Evolutionary conservation across 768 basidiomycete genomes (phyloP).

Genomic region (Rubroboletus satanas): DNA sequence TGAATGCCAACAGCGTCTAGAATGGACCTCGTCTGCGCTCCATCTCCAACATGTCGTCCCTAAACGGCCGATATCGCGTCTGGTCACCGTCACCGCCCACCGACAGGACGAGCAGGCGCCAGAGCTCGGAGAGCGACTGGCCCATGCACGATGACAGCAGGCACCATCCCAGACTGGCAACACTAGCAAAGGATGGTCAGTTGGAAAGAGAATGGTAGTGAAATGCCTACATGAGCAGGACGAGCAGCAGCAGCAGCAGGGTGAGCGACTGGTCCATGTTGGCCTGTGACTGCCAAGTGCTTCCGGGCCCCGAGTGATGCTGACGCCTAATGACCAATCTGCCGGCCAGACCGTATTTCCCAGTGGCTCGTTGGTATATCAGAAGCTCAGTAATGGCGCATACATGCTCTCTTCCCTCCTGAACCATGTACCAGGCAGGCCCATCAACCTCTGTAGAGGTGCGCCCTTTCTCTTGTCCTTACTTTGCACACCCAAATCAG

Average conservation of each 20-base stretch:
- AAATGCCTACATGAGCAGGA: slow-evolving; percentile 42
- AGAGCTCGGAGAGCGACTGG: slow-evolving; percentile 42
- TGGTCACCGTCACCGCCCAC: background rate
- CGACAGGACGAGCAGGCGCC: slow-evolving; percentile 31
- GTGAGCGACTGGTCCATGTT: slow-evolving; percentile 24
- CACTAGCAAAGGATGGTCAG: slow-evolving; percentile 29
- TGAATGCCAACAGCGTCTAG: slow-evolving; percentile 13
- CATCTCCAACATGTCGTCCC: slow-evolving; percentile 62
- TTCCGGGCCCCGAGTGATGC: too few relatives aligned
- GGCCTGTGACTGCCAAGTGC: too few relatives aligned
- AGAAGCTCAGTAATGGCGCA: too few relatives aligned
- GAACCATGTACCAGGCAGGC: slow-evolving; percentile 1
- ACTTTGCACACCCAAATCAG: background rate
- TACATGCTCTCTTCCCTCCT: background rate
- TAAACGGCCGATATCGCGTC: slow-evolving; percentile 38
- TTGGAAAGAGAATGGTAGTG: background rate
- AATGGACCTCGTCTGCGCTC: slow-evolving; percentile 35
- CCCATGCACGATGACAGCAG: slow-evolving; percentile 67
- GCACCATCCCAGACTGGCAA: slow-evolving; percentile 58
- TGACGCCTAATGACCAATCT: too few relatives aligned
- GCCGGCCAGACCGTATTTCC: too few relatives aligned
- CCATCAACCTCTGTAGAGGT: slow-evolving; percentile 12
- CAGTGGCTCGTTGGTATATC: too few relatives aligned
- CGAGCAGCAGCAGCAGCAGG: slow-evolving; percentile 45
- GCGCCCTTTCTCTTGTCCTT: background rate